phyloP scores from a whole-genome alignment of 805 yeast genomes.

The Torulaspora quercuum region DNA sequence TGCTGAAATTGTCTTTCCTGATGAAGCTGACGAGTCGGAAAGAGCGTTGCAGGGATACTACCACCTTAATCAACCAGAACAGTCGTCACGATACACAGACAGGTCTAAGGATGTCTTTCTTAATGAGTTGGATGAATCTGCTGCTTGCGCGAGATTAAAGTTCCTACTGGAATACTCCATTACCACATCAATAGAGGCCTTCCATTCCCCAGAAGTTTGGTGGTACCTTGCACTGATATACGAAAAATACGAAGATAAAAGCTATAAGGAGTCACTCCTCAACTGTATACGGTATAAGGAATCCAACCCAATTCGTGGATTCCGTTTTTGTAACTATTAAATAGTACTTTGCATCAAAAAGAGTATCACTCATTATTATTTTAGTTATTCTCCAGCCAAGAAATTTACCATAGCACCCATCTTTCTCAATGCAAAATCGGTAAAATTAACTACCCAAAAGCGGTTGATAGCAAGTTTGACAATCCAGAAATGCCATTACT shows the following conservation, averaged over 20 bases:
- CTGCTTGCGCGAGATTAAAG: conserved; percentile 57
- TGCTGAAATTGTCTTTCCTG: conserved; percentile 47
- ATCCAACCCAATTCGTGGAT: conserved; percentile 50
- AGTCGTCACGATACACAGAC: background rate
- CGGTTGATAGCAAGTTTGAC: no score
- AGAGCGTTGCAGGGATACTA: conserved; percentile 7
- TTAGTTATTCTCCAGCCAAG: no score
- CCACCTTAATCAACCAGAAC: conserved; percentile 2
- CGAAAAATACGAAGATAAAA: conserved; percentile 53
- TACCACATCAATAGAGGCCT: conserved; percentile 41
- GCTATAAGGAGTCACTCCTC: conserved; percentile 53
- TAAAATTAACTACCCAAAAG: no score
- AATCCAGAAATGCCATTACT: no score
- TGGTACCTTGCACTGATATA: conserved; percentile 62
- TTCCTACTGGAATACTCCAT: conserved; percentile 40
- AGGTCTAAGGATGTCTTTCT: conserved; percentile 39
- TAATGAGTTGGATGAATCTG: conserved; percentile 52
- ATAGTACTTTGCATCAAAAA: background rate
- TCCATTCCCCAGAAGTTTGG: conserved; percentile 60
- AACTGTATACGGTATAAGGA: conserved; percentile 63
- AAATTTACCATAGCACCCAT: no score
- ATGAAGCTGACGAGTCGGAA: conserved; percentile 30
- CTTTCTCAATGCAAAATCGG: no score
- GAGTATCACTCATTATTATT: no score
- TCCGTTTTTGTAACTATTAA: conserved; percentile 31